Evolutionary conservation across 2,329 filamentous ascomycete genomes (phyloP), one percentile per base, ranked within the genome.

Genomic region (Hymenoscyphus repandus): DNA sequence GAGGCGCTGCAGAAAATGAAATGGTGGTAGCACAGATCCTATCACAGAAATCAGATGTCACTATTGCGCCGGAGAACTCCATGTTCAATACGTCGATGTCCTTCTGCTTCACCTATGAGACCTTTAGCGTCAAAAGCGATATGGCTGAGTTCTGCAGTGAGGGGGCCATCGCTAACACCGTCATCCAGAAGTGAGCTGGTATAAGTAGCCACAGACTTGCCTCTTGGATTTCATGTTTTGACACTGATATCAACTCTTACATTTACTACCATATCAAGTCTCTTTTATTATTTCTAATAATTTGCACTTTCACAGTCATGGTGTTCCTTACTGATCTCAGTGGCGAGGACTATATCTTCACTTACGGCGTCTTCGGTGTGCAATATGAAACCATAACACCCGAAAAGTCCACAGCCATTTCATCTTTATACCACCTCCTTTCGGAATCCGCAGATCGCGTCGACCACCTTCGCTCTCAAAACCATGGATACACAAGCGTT

Each of bases 361-460:
- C 48, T 11, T 51, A 51, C 38, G 55, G 50, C 1, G 34, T 57
- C 17, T 56, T 57, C 32, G 55, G 55, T 9, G 36, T 57, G 2
- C 55, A 57, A 40, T 48, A 57, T 27, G 41, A 47, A 33, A 37
- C 39, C 18, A 20, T 56, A 17, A 55, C 50, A 10, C 27, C 41
- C 10, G 39, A 49, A 31, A 55, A 57, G 40, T 10, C n/a, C 17
- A 32, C 38, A 18, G 15, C 20, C 1, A 54, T 54, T 5, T 45
- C 51, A 3, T 32, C 33, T 12, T 38, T 57, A 1, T 49, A 55
- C 33, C 36, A 13, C 18, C 47, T 57, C 3, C 50, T 57, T 12
- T 49, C 50, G n/a, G 37, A 52, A 18, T 57, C 55, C 7, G 55
- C 53, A 13, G 51, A 43, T 7, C 47, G 45, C 18, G 43, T 57